Conservation (phyloP, 768 basidiomycete genomes). For the Hydnum rufescens region DNA sequence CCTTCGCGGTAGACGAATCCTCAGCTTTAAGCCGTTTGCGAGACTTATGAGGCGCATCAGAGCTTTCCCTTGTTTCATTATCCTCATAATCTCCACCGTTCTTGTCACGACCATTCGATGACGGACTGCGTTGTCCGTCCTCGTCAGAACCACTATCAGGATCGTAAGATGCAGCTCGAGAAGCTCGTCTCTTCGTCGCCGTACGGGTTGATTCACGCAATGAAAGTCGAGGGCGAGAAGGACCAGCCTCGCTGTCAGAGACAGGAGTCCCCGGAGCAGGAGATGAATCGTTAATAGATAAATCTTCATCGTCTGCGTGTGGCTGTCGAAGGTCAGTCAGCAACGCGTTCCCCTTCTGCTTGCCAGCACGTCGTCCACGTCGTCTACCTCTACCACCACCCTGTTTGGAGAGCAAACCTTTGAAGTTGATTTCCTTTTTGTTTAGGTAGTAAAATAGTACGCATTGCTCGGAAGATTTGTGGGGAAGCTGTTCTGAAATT, state of each 20-base stretch:
- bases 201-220: no score
- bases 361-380: slow-evolving; percentile 29
- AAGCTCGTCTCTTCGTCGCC: not conserved
- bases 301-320: slow-evolving; percentile 5
- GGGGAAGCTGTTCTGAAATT: slow-evolving; percentile 57
- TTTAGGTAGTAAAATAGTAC: slow-evolving; percentile 88
- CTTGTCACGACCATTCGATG: no score
- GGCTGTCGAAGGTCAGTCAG: slow-evolving; percentile 42
- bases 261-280: not conserved
- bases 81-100: no score
- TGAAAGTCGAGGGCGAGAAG: not conserved
- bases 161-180: not conserved
- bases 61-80: not conserved
- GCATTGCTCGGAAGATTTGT: slow-evolving; percentile 79
- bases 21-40: not conserved
- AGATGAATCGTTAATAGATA: slow-evolving; percentile 7
- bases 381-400: slow-evolving; percentile 48
- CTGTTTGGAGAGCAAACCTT: slow-evolving; percentile 46
- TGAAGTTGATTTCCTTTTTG: slow-evolving; percentile 82
- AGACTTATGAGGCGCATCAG: not conserved
- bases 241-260: not conserved
- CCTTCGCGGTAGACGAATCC: not conserved
- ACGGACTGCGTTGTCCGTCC: no score
- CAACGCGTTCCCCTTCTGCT: slow-evolving; percentile 65
- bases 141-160: not conserved